These are phyloP conservation scores for Cephalotrichum gorgonifer DNA, from an alignment of 2,329 filamentous ascomycete genomes.

Conservation along the genomic window DNA sequence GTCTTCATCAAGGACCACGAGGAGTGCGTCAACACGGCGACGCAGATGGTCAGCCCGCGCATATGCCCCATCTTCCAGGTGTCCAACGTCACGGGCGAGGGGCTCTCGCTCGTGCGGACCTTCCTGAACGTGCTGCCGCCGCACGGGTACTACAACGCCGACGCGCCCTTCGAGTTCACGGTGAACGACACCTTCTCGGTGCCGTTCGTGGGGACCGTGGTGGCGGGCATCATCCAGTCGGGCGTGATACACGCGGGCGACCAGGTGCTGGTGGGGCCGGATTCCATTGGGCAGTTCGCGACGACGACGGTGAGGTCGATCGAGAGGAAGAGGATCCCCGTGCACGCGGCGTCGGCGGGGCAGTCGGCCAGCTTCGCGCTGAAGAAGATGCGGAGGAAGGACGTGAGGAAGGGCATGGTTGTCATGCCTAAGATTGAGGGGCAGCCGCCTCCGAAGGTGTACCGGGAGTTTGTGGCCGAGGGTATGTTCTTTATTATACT, in stretches of 20 bases:
- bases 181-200: constrained; percentile 98
- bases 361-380: constrained; percentile 90
- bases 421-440: constrained; percentile 76
- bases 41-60: constrained; percentile 87
- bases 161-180: constrained; percentile 86
- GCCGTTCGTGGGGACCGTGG: constrained; percentile 91
- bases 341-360: constrained; percentile 79
- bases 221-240: constrained; percentile 84
- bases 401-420: constrained; percentile 97
- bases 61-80: constrained; percentile 98
- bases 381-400: constrained; percentile 76
- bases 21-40: constrained; percentile 89
- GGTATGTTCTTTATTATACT: too few species aligned
- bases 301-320: constrained; percentile 84
- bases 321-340: constrained; percentile 83
- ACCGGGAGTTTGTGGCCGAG: constrained; percentile 69
- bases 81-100: constrained; percentile 92
- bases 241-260: constrained; percentile 88
- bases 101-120: constrained; percentile 77
- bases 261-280: constrained; percentile 76
- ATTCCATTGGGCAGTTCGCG: constrained; percentile 81
- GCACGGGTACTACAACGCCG: constrained; percentile 82
- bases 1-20: constrained; percentile 89
- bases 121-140: constrained; percentile 95
- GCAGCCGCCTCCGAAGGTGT: constrained; percentile 58